phyloP scores from a whole-genome alignment of 2,329 filamentous ascomycete species.

The Nigrospora osmanthi region DNA sequence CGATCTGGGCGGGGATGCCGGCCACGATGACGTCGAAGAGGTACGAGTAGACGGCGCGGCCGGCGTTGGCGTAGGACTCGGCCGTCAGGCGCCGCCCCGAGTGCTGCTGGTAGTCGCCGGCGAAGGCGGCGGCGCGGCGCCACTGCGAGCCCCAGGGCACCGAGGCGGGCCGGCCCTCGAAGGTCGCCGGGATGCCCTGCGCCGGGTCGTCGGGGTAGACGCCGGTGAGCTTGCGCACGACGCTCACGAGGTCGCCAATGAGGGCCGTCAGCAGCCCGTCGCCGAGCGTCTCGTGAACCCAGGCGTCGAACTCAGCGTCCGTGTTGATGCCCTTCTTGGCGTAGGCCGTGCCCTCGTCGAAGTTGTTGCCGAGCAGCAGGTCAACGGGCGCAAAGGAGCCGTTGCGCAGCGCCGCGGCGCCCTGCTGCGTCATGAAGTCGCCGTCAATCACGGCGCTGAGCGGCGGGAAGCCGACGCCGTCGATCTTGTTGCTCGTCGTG shows the following conservation, averaged over 20 bases:
- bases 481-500: slow-evolving; percentile 14
- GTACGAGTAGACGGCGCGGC: slow-evolving; percentile 46
- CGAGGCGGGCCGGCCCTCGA: neutral
- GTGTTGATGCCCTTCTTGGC: slow-evolving; percentile 45
- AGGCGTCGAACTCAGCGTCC: slow-evolving; percentile 39
- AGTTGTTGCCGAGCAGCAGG: slow-evolving; percentile 22
- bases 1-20: slow-evolving; percentile 13
- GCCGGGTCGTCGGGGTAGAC: slow-evolving; percentile 6
- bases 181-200: slow-evolving; percentile 5
- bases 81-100: slow-evolving; percentile 44
- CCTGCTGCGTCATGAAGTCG: slow-evolving; percentile 30
- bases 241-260: neutral
- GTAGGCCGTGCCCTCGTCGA: slow-evolving; percentile 39
- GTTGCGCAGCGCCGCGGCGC: slow-evolving; percentile 12
- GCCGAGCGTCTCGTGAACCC: slow-evolving; percentile 15
- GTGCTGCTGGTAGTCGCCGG: slow-evolving; percentile 48
- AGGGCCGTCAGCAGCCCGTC: neutral
- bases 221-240: neutral
- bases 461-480: slow-evolving; percentile 7
- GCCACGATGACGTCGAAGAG: slow-evolving; percentile 33
- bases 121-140: slow-evolving; percentile 19
- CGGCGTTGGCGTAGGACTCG: slow-evolving; percentile 38
- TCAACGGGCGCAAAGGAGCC: slow-evolving; percentile 24
- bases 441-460: slow-evolving; percentile 25
- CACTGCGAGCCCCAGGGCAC: slow-evolving; percentile 5